phyloP scores from a whole-genome alignment of 2,329 filamentous ascomycete genomes.

The Phaeophleospora eucalypticola region DNA sequence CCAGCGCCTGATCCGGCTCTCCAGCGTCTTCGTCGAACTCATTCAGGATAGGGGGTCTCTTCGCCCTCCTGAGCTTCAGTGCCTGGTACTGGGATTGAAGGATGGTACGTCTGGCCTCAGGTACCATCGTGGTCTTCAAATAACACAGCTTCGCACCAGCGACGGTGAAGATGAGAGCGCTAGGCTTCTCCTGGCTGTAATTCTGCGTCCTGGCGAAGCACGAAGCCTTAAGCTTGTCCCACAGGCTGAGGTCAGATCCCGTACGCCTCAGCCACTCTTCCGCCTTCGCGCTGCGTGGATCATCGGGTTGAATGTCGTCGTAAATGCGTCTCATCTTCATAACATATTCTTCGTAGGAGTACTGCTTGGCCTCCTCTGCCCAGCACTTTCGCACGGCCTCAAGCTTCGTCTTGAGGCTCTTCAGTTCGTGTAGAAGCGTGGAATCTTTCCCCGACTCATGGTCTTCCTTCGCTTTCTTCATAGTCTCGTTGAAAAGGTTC shows the following conservation, averaged over 20 bases:
- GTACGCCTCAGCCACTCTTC: constrained; percentile 21
- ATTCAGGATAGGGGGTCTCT: constrained; percentile 5
- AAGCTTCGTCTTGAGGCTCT: constrained; percentile 6
- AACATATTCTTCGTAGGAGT: constrained; percentile 6
- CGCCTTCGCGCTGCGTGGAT: constrained; percentile 10
- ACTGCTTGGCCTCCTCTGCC: constrained; percentile 1
- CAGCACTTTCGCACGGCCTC: constrained; percentile 4
- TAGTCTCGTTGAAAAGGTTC: constrained; percentile 9
- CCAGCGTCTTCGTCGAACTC: neutral
- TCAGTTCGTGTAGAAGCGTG: too few species aligned
- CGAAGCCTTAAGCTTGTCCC: constrained; percentile 47
- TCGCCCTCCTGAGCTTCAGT: constrained; percentile 33
- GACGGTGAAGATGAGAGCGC: constrained; percentile 36
- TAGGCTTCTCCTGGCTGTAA: constrained; percentile 6
- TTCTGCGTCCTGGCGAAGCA: constrained; percentile 34
- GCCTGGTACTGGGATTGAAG: constrained; percentile 23
- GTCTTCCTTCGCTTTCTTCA: neutral
- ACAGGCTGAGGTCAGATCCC: constrained; percentile 26
- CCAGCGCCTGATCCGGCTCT: neutral
- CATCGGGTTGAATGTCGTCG: constrained; percentile 16
- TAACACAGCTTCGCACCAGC: constrained; percentile 39
- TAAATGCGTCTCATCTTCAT: constrained; percentile 11
- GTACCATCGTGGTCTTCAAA: constrained; percentile 31
- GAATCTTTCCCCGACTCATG: neutral
- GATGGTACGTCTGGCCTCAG: constrained; percentile 12